Evolutionary conservation across 2,329 filamentous ascomycete genomes (phyloP), one percentile per base, ranked within the genome.

Genomic region (Aspergillus fumigatiaffinis): DNA sequence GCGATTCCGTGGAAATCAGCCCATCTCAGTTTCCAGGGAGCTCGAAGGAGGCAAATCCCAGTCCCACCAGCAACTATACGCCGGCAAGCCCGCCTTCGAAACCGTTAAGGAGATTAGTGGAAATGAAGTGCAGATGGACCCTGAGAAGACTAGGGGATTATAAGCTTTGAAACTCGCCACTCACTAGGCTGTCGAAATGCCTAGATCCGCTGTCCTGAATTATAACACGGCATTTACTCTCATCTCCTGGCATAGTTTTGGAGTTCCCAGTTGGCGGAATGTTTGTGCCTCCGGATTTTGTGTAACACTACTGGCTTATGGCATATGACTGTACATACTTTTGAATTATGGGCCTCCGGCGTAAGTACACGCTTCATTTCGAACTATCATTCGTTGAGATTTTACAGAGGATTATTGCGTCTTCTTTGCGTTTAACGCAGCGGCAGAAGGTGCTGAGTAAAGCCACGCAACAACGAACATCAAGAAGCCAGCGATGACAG

Each of bases 1-100:
- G 80, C 89, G 94, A 35, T 97, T 99, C 77, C 86, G 94, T 55
- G 94, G 94, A 57, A 97, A 97, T 79, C 86, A 91, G 73, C 92
- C 94, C 54, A 87, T 96, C 63, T 82, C 85, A 25, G 84, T 88
- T 63, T 81, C 86, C 66, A 82, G 86, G 70, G 81, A 87, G 63
- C 74, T 84, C 56, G 87, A 90, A 64, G 78, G 79, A 26, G 77
- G 79, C 10, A 70, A 72, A 50, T 58, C 64, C 23, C 64, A 69
- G 32, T 67, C 67, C 46, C 82, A 84, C 3, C 84, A 87, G 70
- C 87, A 94, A 78, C 75, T 96, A 64, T 96, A 96, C 73, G 90
- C 87, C 17, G 91, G 91, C 32, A 86, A 85, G 69, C 82, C 86
- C 49, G 89, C 88, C 8, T 91, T 89, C 71, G 83, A 84, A 57